These are phyloP conservation scores for Leonotis leonurus DNA, from an alignment of 257 asterid species.

Conservation along the genomic window DNA sequence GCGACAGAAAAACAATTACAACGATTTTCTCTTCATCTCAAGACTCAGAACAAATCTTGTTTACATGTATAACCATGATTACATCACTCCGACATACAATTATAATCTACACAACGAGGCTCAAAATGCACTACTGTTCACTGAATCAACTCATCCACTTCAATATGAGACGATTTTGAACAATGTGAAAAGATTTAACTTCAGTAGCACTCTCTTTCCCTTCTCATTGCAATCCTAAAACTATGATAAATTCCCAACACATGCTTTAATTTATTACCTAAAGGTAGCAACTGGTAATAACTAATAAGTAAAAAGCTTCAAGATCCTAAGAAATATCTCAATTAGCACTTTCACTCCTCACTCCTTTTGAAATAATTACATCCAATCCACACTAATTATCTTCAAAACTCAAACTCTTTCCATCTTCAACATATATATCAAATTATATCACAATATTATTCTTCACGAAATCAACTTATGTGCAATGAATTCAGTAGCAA, in stretches of 20 bases:
- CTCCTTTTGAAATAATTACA: neutral
- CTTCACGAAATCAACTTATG: slow-evolving; percentile 7
- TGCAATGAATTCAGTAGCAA: neutral
- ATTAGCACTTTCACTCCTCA: neutral
- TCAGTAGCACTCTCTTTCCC: neutral
- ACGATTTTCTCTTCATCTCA: neutral
- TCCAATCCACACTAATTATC: neutral
- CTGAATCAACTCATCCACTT: no score
- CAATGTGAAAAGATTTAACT: slow-evolving; percentile 1
- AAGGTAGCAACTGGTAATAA: neutral
- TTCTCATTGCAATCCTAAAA: neutral
- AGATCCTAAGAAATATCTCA: no score
- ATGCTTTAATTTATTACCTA: no score
- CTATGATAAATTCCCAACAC: neutral
- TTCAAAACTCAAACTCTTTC: neutral
- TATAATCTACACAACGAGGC: neutral
- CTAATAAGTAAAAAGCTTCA: no score
- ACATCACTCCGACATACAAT: neutral
- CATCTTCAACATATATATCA: neutral
- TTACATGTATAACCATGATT: neutral
- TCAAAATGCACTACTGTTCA: no score
- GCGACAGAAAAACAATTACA: slow-evolving; percentile 10
- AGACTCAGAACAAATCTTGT: neutral
- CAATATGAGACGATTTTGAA: neutral
- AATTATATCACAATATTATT: neutral